Percentiles rank a stretch among this genome's conserved stretches.
phyloP scores from a whole-genome alignment of 305 asterid species.

The Rubia tinctorum region DNA sequence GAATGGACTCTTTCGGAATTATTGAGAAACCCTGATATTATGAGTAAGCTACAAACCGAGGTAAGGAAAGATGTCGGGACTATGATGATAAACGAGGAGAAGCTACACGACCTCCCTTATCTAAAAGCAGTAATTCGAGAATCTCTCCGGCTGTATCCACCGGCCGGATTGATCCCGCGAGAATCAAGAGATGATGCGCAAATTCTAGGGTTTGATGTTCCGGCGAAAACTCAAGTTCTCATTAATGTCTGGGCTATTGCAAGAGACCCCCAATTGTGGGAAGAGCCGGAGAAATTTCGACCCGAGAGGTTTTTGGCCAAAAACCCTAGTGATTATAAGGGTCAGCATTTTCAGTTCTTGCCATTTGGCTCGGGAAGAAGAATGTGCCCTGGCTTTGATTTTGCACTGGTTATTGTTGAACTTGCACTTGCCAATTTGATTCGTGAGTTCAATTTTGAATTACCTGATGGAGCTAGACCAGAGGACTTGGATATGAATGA shows the following conservation, averaged over 20 bases:
- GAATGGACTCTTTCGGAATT: slow-evolving; percentile 10
- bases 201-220: neutral
- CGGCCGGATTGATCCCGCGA: neutral
- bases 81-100: neutral
- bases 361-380: slow-evolving; percentile 47
- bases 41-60: slow-evolving; percentile 5
- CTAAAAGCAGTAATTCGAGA: neutral
- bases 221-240: neutral
- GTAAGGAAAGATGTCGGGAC: neutral
- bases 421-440: slow-evolving; percentile 39
- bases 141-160: neutral
- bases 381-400: slow-evolving; percentile 40
- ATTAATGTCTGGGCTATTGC: neutral
- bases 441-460: slow-evolving; percentile 22
- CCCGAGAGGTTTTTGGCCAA: neutral
- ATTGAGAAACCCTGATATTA: neutral
- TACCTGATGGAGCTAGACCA: slow-evolving; percentile 26
- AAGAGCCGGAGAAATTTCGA: neutral
- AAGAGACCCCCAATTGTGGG: neutral
- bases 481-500: slow-evolving; percentile 41
- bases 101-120: neutral
- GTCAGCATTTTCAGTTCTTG: neutral
- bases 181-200: neutral
- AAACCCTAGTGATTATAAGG: neutral
- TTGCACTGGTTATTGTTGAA: slow-evolving; percentile 31